Evolutionary conservation across 1,284 basidiomycete species (phyloP).

Genomic region (Trametes hirsuta): DNA sequence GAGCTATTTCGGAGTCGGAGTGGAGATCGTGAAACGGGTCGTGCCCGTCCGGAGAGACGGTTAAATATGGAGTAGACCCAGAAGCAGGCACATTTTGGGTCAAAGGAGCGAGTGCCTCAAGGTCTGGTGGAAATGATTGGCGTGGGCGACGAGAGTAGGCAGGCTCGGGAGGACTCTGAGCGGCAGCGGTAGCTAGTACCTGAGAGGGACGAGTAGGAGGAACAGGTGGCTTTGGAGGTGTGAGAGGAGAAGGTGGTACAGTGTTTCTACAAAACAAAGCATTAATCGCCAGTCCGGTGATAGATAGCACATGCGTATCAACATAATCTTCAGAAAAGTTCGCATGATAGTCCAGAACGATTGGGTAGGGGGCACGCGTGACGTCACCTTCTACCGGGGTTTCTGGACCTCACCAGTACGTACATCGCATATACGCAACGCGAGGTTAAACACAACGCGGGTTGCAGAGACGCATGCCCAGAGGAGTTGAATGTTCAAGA

Average conservation of each 20-base stretch:
- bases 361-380: too few relatives aligned
- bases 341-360: too few relatives aligned
- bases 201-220: slow-evolving; percentile 13
- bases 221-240: slow-evolving; percentile 7
- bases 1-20: slow-evolving; percentile 21
- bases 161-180: slow-evolving; percentile 7
- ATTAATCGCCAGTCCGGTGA: neutral
- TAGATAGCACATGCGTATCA: too few relatives aligned
- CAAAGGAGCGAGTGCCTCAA: neutral
- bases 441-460: too few relatives aligned
- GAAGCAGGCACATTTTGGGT: neutral
- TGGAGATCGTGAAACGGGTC: slow-evolving; percentile 27
- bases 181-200: neutral
- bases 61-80: slow-evolving; percentile 13
- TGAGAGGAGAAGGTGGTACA: neutral
- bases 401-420: too few relatives aligned
- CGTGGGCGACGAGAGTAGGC: slow-evolving; percentile 15
- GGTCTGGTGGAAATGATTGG: slow-evolving; percentile 19
- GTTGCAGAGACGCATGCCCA: too few relatives aligned
- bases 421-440: too few relatives aligned
- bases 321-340: too few relatives aligned
- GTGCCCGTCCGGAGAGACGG: slow-evolving; percentile 12
- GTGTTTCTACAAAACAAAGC: slow-evolving; percentile 9
- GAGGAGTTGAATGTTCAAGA: too few relatives aligned
- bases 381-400: too few relatives aligned